Evolutionary conservation across 2,329 filamentous ascomycete species (phyloP), one percentile per base, ranked within the genome.

Genomic region (Cercospora nicotianae): DNA sequence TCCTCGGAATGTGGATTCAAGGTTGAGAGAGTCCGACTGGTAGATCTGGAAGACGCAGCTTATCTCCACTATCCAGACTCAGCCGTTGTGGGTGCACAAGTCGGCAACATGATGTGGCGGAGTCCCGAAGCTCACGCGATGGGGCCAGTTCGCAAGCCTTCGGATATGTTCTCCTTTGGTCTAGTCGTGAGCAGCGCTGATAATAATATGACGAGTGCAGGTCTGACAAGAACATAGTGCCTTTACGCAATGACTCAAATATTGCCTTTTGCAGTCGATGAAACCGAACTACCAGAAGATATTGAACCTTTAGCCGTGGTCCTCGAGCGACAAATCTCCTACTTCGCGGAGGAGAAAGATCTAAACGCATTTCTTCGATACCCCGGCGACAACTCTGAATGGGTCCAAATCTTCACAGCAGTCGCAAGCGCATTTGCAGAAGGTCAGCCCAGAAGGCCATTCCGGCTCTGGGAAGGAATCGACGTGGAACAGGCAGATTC

Each of bases 311-410:
- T 36, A 12, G 33, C 33, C 0, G 33, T 36, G 4, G 79, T 84
- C 39, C 72, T 84, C 45, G 78, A 81, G 69, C 80, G 80, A 23
- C 83, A 84, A 69, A 78, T 84, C 13, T 85, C 82, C 3, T 82
- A 81, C 70, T 85, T 85, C 73, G 79, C 79, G 51, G 79, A 84
- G 69, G 75, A 76, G 74, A 74, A 82, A 4, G 78, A 79, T 45
- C 76, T 83, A 45, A 18, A 62, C 9, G 66, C 31, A 26, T 58
- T 68, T 28, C 57, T 65, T 12, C 30, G 60, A 36, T 68, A 65
- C 72, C 77, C 84, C 57, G 80, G 79, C 30, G 74, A 74, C 28
- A 81, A 80, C 23, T 81, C 79, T 69, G 80, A 79, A 18, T 83
- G 79, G 78, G 73, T 74, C 31, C 66, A 78, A 36, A 75, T 80